Base-by-base conservation (phyloP, 2,329 filamentous ascomycete species). In the Colletotrichum graminicola region DNA sequence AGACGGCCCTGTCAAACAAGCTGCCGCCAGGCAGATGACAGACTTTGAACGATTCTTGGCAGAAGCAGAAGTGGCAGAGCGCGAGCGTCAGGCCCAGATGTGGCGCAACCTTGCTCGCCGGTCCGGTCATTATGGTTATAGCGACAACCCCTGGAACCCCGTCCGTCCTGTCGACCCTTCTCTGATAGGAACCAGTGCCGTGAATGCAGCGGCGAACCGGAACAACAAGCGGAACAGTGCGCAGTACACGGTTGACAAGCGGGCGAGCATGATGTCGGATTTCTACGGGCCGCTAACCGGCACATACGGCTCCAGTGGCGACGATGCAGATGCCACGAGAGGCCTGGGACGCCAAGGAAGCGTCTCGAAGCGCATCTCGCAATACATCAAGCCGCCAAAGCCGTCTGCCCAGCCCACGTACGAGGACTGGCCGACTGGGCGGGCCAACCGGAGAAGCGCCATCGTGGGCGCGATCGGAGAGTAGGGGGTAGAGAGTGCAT, bases 291-390 rank as follows among this genome's bases (percentile, higher is more conserved):
- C 61, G 59, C 39, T 61, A 7, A 43, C 41, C n/a, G 55, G 16
- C 14, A 34, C 49, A 23, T 14, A 43, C 26, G 29, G 49, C 26
- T 12, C 21, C 26, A 29, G 39, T 26, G 26, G 39, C 41, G 55
- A 18, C 18, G 32, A 34, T 16, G 29, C n/a, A 59, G 70, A 63
- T 26, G 72, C 69, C 16, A 65, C 62, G 36, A 64, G 62, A 39
- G 68, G 65, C 18, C 63, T 78, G 52, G 73, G 73, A 51, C 74
- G 74, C 45, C 76, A 79, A 72, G 67, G 67, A 11, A 79, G 78
- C 66, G 72, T 79, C n/a, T 85, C 81, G 67, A 84, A 88, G 75
- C 73, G 71, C 39, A 86, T 91, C 56, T 84, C 85, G 11, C 86
- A 90, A 49, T 79, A 79, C n/a, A 77, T 79, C 45, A 74, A 75